phyloP scores from a whole-genome alignment of 2,329 filamentous ascomycete genomes.

The Mycosphaerella sp. region DNA sequence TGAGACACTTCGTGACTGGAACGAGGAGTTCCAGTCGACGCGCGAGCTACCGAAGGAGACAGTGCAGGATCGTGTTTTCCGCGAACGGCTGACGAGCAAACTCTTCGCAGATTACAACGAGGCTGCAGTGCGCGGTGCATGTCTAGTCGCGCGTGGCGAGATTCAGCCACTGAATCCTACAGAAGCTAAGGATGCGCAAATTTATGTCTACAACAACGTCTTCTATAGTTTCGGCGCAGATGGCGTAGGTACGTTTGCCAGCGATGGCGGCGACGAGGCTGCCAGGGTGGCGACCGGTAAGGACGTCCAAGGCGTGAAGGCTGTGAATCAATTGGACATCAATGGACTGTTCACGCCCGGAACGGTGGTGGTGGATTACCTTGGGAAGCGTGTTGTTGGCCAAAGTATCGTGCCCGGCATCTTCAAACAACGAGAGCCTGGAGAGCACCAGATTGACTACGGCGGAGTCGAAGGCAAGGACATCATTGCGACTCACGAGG shows the following conservation, averaged over 20 bases:
- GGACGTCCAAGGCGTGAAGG: conserved; percentile 87
- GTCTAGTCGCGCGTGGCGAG: conserved; percentile 86
- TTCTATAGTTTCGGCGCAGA: conserved; percentile 99
- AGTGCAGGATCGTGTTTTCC: conserved; percentile 92
- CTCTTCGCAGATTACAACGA: conserved; percentile 98
- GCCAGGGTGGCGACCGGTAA: conserved; percentile 94
- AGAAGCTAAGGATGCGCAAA: conserved; percentile 86
- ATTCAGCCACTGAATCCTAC: conserved; percentile 92
- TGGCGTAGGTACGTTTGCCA: conserved; percentile 93
- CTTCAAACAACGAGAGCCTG: conserved; percentile 96
- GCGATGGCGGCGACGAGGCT: conserved; percentile 93
- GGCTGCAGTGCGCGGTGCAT: conserved; percentile 83
- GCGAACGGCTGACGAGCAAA: conserved; percentile 88
- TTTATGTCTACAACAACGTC: conserved; percentile 99
- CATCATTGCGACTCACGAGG: conserved; percentile 81
- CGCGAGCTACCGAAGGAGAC: conserved; percentile 88
- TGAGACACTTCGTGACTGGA: conserved; percentile 95
- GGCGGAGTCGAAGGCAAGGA: conserved; percentile 97
- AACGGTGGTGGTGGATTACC: conserved; percentile 92
- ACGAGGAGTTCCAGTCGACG: conserved; percentile 97
- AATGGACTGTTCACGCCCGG: conserved; percentile 90
- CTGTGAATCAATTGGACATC: conserved; percentile 96
- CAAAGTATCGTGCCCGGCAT: conserved; percentile 98
- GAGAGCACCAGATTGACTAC: conserved; percentile 98
- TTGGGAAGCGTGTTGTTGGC: conserved; percentile 93